Base-by-base conservation (phyloP, 805 yeast species). In the Jamesozyma gamospora region DNA sequence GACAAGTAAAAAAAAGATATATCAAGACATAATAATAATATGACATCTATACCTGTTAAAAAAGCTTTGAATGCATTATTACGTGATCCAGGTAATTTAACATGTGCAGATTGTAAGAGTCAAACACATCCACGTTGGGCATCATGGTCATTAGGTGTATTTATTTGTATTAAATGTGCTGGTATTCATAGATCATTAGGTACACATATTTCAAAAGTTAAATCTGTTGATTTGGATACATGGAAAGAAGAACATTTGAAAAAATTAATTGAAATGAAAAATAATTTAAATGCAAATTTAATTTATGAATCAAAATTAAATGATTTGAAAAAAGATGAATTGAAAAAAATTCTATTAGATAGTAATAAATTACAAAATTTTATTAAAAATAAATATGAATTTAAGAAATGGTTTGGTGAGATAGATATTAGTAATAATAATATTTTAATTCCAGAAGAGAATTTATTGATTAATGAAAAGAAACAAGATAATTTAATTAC, bases 101-200 rank as follows among this genome's bases (percentile, higher is more conserved):
- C 66, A 33, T 90, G 98, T 61, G 95, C 88, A 2, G 98, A 90
- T 62, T 90, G 98, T 64, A 90, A 92, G 60, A 72, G 78, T 0
- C 73, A 90, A 0, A 72, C 81, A 28, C 94, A 90, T 61, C 98
- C 98, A 17, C 72, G 97, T 40, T 90, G 98, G 98, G 96, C 97
- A 10, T 80, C 94, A 15, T 90, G 96, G 96, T 87, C 82, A 51
- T 62, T 90, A 39, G 98, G 98, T 18, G 77, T 92, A 41, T 88
- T 92, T 54, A 74, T 90, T 32, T 90, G 98, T 62, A 90, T 90
- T 47, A 72, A 92, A 52, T 90, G 98, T 62, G 88, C 96, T 1
- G 98, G 98, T 1, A 82, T 90, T 46, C 98, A 90, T 59, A 71
- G 97, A 56, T 76, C 90, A 37, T 77, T 90, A 80, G 97, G 98